Conservation (phyloP, 805 yeast genomes). For the Saccharomyces paradoxus region DNA sequence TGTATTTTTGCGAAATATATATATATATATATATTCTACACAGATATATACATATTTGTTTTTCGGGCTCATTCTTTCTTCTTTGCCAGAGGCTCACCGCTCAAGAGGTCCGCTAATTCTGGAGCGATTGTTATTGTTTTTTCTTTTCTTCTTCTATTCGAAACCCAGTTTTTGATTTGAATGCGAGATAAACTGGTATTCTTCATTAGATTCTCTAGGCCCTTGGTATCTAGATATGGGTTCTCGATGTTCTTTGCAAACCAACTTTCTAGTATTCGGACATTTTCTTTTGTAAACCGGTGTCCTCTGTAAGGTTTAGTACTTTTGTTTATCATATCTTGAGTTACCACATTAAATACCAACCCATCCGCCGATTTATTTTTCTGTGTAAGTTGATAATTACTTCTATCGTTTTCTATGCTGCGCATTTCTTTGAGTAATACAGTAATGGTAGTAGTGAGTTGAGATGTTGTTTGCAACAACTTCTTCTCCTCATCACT, state of each 20-base stretch:
- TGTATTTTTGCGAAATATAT: not conserved
- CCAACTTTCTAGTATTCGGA: slow-evolving; percentile 13
- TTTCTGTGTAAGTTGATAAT: not conserved
- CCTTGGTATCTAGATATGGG: slow-evolving; percentile 15
- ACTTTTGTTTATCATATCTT: slow-evolving; percentile 8
- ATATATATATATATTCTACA: not conserved
- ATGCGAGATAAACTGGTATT: slow-evolving; percentile 13
- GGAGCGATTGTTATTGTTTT: slow-evolving; percentile 10
- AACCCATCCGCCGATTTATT: not conserved
- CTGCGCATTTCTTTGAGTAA: slow-evolving; percentile 1
- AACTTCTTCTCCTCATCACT: slow-evolving; percentile 5
- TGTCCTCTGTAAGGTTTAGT: slow-evolving; percentile 15
- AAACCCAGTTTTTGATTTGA: slow-evolving; percentile 25
- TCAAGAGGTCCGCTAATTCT: slow-evolving; percentile 5
- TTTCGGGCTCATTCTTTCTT: not conserved
- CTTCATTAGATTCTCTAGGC: slow-evolving; percentile 4
- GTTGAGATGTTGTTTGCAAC: slow-evolving; percentile 8
- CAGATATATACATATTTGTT: not conserved
- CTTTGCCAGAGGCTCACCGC: not conserved
- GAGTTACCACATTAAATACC: slow-evolving; percentile 13
- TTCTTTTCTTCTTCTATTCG: slow-evolving; percentile 23
- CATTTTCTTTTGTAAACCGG: slow-evolving; percentile 12
- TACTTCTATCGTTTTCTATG: not conserved
- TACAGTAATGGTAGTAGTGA: slow-evolving; percentile 5
- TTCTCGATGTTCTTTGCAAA: slow-evolving; percentile 8